Base-by-base conservation (phyloP, 2,329 filamentous ascomycete species). In the Triangularia verruculosa region DNA sequence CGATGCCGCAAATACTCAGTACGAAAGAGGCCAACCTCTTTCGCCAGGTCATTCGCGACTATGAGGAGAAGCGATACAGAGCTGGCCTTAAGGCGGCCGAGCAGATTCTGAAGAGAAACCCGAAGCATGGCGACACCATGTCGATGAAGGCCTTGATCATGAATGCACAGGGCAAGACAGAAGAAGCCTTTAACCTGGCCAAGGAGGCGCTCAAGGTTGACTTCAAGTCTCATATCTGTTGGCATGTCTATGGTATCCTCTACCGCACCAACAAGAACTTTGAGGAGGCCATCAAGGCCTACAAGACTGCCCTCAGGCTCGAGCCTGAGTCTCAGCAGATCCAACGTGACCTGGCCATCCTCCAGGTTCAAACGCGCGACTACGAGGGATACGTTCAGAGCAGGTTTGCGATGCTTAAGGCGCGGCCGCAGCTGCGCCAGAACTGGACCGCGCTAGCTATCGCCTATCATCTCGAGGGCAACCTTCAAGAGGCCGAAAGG, bases 211-310 rank as follows among this genome's bases (percentile, higher is more conserved):
- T 99, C 71, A 93, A 90, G 70, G 92, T 93, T 72, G 93, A 98
- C 76, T 98, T 99, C 93, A 97, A 96, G 81, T 97, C 93, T 72
- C 94, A 98, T 78, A 93, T 99, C 72, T 98, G 93, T 83, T 99
- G 95, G 95, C 96, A 99, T 78, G 95, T 99, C 66, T 99, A 98
- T 76, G 95, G 96, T 30, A 80, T 99, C 70, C 84, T 99, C 58
- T 98, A 96, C 79, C 89, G 94, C 59, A 89, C 92, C 57, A 90
- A 91, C 74, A 98, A 98, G 84, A 98, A 99, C 79, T 98, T 96
- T 72, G 95, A 98, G 77, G 95, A 98, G 80, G 94, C 96, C 9
- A 97, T 97, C 80, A 98, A 98, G 83, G 96, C 95, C 64, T 99
- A 99, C 83, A 96, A 96, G 76, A 97, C 96, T 77, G 95, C 95